Percentiles rank a stretch among this genome's conserved stretches.
Evolutionary conservation across 208 protist genomes (phyloP).

Genomic region (Hexamita inflata): DNA sequence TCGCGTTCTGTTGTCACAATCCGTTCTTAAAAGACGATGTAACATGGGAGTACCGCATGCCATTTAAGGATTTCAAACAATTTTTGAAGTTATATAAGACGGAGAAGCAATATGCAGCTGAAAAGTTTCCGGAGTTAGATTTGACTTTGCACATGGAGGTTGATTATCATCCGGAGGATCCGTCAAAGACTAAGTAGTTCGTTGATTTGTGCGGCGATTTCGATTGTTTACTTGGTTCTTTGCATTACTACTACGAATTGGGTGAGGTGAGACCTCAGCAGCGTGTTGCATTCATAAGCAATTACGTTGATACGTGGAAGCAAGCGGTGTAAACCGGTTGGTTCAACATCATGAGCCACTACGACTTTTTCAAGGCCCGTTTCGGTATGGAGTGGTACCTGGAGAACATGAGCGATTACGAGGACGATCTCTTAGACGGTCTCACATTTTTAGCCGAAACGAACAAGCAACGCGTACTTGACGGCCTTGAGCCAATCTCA

Average conservation of each 20-base stretch:
- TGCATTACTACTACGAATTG: background rate
- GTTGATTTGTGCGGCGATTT: background rate
- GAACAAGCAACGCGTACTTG: background rate
- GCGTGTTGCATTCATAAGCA: background rate
- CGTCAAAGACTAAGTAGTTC: background rate
- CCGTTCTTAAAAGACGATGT: background rate
- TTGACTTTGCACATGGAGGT: background rate
- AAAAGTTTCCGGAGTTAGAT: background rate
- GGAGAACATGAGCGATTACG: background rate
- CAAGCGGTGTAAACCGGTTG: background rate
- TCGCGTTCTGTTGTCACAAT: background rate
- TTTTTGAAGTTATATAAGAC: background rate
- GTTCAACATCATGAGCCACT: background rate
- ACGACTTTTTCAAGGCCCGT: background rate
- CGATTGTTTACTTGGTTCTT: background rate
- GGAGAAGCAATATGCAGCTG: background rate
- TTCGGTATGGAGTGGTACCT: background rate
- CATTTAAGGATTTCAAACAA: background rate
- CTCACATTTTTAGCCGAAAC: background rate
- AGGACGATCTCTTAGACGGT: background rate
- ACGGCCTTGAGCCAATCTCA: background rate
- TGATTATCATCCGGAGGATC: background rate
- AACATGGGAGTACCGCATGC: background rate
- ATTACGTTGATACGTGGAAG: background rate
- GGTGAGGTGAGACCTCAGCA: background rate